Evolutionary conservation across 2,329 filamentous ascomycete genomes (phyloP), one percentile per base, ranked within the genome.

Genomic region (Ascocoryne sarcoides): DNA sequence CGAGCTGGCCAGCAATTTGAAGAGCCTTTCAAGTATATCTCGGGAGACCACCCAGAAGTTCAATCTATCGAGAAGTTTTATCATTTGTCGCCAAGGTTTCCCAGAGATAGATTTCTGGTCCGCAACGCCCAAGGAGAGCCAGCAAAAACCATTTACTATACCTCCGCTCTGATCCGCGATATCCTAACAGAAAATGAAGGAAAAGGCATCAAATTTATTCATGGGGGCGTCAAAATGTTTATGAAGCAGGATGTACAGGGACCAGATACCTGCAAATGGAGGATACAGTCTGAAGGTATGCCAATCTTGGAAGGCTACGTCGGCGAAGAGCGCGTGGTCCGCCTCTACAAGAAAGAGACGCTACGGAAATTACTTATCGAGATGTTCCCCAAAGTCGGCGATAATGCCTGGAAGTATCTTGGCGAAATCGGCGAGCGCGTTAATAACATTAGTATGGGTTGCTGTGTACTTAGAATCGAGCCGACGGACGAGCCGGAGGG

Each of bases 221-320:
- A 98, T 64, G 90, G 84, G 37, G 92, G 92, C 49, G 89, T 98
- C 23, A 94, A 94, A 67, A 96, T 96, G 87, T 98, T 94, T 61
- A 92, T 96, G 70, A 95, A 94, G 69, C 90, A 96, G 62, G 88
- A 95, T 57, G 83, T 86, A 0, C 89, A 94, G 44, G 84, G 81
- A 4, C 80, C 82, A 26, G 82, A 89, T 40, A 83, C 92, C 23
- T 95, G 89, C 67, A 76, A 82, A 43, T 98, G 92, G 92, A 79
- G 92, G 34, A 92, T 98, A 54, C 92, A 98, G 69, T 84, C 82
- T 10, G 92, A 98, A 63, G 92, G 92, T 17, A 79, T 98, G 66
- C 79, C 84, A 8, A 88, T 98, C 50, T 71, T 95, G 26, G 84
- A 95, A 58, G 84, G 86, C 18, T 96, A 93, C 73, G 82, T 96